Base-by-base conservation (phyloP, 768 basidiomycete species). In the Boletus vermiculosoides region DNA sequence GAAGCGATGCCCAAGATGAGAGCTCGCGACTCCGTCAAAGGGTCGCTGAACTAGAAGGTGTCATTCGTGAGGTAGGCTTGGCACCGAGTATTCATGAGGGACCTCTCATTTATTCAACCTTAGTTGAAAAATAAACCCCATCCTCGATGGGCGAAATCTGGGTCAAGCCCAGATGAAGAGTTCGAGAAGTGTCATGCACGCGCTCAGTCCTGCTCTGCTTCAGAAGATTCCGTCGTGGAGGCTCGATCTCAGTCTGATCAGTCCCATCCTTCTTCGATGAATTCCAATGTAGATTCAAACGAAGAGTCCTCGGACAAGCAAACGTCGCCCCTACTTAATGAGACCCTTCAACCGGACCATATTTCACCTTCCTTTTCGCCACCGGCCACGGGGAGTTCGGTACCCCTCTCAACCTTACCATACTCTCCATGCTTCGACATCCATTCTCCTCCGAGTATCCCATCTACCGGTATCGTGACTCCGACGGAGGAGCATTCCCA, bases 11-110 rank as follows among this genome's bases (percentile, higher is more conserved):
- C 11, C 80, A 82, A 57, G 86, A 87, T 55, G 90, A 92, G 67
- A 78, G 78, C 44, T 78, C 83, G 34, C 79, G 85, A 37, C 77
- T 92, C 22, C 80, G 88, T 52, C 83, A 83, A 58, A 83, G 90
- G 45, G 86, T 92, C 23, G 89, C 89, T 28, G 90, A 93, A 64
- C 79, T 93, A 1, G 90, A 93, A 71, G 86, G 87, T 50, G 88
- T 92, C 37, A 87, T 92, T 58, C 83, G 90, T n/a, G 88, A 88
- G 77, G 87, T 85, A 64, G 55, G 70, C 65, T 50, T 25, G 15
- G 7, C 9, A 12, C 23, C n/a, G 16, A 20, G 37, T 13, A 22
- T 50, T 42, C 13, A 18, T 36, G 16, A 41, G 28, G 6, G 13
- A 25, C 20, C 22, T 31, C 49, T 42, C 15, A 54, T 37, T 54